Evolutionary conservation across 371 early-diverging fungal genomes (phyloP), one percentile per base, ranked within the genome.

Genomic region (Caulochytrium protostelioides): DNA sequence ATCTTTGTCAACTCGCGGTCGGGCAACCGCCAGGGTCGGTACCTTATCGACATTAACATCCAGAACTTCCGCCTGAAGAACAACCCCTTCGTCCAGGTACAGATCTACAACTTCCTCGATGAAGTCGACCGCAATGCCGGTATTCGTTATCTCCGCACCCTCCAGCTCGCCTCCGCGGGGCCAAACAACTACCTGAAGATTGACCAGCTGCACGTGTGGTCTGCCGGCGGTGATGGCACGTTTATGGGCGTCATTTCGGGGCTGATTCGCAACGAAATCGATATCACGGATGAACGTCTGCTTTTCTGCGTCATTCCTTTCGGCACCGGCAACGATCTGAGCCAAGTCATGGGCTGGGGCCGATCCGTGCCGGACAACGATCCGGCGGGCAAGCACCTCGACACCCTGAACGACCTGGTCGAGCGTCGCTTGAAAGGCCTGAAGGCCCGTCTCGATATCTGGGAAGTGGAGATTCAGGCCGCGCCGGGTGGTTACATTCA

Each of bases 251-350:
- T 68, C 4, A 51, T 70, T 33, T 63, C 63, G 38, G 37, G 59
- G 30, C 41, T 67, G 33, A 59, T 65, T 32, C 35, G 37, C 23
- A 42, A 65, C 25, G 39, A 50, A 16, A 50, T 72, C 30, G 60
- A 70, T 32, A 44, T 65, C 21, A 56, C n/a, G n/a, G n/a, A n/a
- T 60, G 22, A 45, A 42, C 12, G 43, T 72, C 39, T 72, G 57
- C 40, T 69, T 72, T 33, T 69, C 70, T 32, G n/a, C n/a, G 62
- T 68, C 39, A 69, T 69, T 19, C 72, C 72, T 1, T 68, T 72
- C 40, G 72, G 72, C 28, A 72, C 72, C 4, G 72, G 72, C 21
- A 72, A 72, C 38, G 72, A 72, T 38, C 63, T 72, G 38, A 54
- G 62, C 20, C 69, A 72, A 24, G 70, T 67, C 12, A 40, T 72